Base-by-base conservation (phyloP, 169 alveolate species). In the Cryptosporidium tyzzeri region DNA sequence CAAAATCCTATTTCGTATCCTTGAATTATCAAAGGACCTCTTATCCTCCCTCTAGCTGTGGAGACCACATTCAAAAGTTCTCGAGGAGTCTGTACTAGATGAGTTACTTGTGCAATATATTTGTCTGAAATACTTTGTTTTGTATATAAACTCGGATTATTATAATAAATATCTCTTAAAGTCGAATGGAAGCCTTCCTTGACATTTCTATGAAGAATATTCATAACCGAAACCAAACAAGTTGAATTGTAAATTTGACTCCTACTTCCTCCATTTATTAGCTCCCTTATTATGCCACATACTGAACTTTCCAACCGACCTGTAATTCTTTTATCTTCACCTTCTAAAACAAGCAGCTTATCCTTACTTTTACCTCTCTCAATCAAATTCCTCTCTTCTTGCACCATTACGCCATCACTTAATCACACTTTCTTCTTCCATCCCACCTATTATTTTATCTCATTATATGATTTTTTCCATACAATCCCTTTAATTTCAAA, bases 101-200 rank as follows among this genome's bases (percentile, higher is more conserved):
- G 89, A 5, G 89, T 80, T 45, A 80, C 53, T 65, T 59, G 55
- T 8, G 89, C 89, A 10, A 80, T 80, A 10, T 29, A 35, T 31
- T 80, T 80, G 45, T 80, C 70, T 39, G 89, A 80, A 80, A 48
- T 44, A 16, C 31, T 44, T 14, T 80, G 89, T 12, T 65, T 80
- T 62, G 41, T 80, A 62, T 80, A 80, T 12, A 80, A 39, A 29
- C 75, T 58, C 8, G 89, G 89, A 37, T 80, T 80, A 12, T 53
- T 62, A 37, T 80, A 80, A 26, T 41, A 80, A 41, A 80, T 80
- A 12, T 80, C 89, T 45, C 89, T 80, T 8, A 80, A 26, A 8
- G 89, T 80, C 48, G 89, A 33, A 39, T 80, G 89, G 21, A 45
- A 80, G 3, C 89, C 89, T 39, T 80, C 89, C n/a, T 37, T 37